Evolutionary conservation across 768 basidiomycete species (phyloP).

Genomic region (Leucosporidium creatinivorum): DNA sequence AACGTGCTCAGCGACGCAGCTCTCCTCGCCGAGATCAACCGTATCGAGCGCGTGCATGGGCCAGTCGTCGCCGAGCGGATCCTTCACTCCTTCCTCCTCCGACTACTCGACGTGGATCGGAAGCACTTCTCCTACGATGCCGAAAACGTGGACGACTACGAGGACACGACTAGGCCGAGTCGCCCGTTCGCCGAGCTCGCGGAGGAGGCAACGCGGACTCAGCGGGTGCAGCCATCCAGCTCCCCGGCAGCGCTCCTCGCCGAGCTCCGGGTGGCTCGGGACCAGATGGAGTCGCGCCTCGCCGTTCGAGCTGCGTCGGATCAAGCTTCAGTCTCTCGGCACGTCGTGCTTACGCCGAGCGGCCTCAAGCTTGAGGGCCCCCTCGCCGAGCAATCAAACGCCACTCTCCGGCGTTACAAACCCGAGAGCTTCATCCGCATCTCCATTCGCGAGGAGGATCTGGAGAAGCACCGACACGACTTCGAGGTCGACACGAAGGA

Average conservation of each 20-base stretch:
- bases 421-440: conserved; percentile 67
- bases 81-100: neutral
- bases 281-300: neutral
- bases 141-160: conserved; percentile 10
- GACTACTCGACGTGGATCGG: neutral
- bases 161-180: conserved; percentile 36
- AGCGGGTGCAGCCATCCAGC: neutral
- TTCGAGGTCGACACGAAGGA: conserved; percentile 55
- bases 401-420: conserved; percentile 64
- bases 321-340: conserved; percentile 62
- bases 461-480: conserved; percentile 64
- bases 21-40: conserved; percentile 47
- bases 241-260: neutral
- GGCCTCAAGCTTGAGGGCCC: conserved; percentile 6
- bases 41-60: conserved; percentile 36
- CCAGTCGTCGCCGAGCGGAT: neutral
- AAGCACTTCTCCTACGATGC: conserved; percentile 30
- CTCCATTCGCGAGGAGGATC: conserved; percentile 76
- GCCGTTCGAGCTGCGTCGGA: neutral
- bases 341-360: conserved; percentile 66
- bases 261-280: neutral
- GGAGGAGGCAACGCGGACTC: neutral
- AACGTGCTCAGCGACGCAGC: conserved; percentile 47
- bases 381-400: conserved; percentile 61
- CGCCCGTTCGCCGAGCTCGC: neutral